These are phyloP conservation scores for Penicillium psychrofluorescens DNA, from an alignment of 495 filamentous ascomycete species.

Conservation along the genomic window DNA sequence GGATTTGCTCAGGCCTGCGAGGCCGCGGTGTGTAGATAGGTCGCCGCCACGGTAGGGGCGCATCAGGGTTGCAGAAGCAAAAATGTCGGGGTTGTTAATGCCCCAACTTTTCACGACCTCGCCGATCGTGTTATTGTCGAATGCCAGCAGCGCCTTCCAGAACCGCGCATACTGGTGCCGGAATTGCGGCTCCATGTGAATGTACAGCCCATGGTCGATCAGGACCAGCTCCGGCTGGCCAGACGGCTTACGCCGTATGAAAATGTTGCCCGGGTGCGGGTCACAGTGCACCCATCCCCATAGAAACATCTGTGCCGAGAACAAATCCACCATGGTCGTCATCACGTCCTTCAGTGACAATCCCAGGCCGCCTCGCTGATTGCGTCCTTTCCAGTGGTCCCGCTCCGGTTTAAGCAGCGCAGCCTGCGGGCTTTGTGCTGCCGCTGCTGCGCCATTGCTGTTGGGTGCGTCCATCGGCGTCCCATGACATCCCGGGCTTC, in stretches of 20 bases:
- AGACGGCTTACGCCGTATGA: conserved; percentile 75
- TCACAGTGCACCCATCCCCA: conserved; percentile 94
- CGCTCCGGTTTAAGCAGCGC: conserved; percentile 69
- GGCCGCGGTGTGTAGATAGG: conserved; percentile 48
- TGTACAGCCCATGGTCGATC: conserved; percentile 94
- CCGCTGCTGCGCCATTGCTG: not conserved
- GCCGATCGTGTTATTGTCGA: conserved; percentile 75
- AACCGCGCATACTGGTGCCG: conserved; percentile 84
- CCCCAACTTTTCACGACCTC: conserved; percentile 74
- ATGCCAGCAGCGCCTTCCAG: conserved; percentile 89
- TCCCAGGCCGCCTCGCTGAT: conserved; percentile 70
- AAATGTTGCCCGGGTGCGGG: conserved; percentile 95
- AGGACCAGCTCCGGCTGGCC: conserved; percentile 85
- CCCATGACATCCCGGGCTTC: conserved; percentile 71
- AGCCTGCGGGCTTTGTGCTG: conserved; percentile 28
- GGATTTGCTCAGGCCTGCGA: conserved; percentile 53
- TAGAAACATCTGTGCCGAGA: conserved; percentile 94
- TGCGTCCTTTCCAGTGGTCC: conserved; percentile 65
- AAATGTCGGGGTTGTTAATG: conserved; percentile 79
- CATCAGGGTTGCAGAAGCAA: conserved; percentile 84
- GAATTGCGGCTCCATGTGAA: conserved; percentile 79
- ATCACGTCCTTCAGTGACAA: conserved; percentile 78
- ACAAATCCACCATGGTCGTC: conserved; percentile 92
- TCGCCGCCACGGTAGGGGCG: conserved; percentile 85
- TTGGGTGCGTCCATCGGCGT: conserved; percentile 49